Percentiles rank a stretch among this genome's conserved stretches.
phyloP scores from a whole-genome alignment of 305 asterid genomes.

The Euphrasia arctica region DNA sequence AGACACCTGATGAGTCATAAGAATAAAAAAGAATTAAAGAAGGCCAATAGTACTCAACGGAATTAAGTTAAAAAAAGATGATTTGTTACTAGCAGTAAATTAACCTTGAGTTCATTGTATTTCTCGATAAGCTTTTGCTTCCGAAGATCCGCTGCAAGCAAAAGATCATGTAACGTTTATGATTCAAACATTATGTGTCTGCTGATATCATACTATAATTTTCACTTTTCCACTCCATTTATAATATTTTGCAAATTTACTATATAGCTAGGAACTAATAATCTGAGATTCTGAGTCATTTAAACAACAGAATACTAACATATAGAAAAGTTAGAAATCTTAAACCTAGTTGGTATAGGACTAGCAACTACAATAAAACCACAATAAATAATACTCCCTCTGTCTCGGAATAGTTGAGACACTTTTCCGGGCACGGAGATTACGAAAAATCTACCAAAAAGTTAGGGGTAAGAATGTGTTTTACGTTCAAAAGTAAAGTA shows the following conservation, averaged over 20 bases:
- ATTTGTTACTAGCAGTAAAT: background rate
- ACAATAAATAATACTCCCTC: too few species aligned
- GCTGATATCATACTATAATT: background rate
- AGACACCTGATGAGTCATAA: slow-evolving; percentile 45
- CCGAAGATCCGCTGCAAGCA: slow-evolving; percentile 71
- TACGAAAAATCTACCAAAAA: too few species aligned
- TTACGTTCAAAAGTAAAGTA: too few species aligned
- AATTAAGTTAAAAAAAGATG: background rate
- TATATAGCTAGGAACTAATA: background rate
- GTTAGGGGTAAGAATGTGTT: too few species aligned
- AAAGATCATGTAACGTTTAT: slow-evolving; percentile 1
- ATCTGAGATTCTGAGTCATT: background rate
- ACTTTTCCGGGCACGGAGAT: too few species aligned
- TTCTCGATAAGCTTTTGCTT: slow-evolving; percentile 72
- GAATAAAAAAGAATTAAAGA: background rate
- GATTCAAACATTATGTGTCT: background rate
- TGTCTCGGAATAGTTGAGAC: too few species aligned
- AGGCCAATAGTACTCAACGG: background rate
- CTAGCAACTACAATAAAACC: too few species aligned
- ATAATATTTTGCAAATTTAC: background rate
- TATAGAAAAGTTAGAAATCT: background rate
- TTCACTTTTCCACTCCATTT: background rate
- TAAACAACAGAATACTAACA: too few species aligned
- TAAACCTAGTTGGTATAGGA: too few species aligned
- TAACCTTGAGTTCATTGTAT: slow-evolving; percentile 83